A percentile compares a stretch with the other conserved stretches of the same genome.
These are phyloP conservation scores for Syzygium grande DNA, from an alignment of 345 rosid genomes.

Conservation along the genomic window DNA sequence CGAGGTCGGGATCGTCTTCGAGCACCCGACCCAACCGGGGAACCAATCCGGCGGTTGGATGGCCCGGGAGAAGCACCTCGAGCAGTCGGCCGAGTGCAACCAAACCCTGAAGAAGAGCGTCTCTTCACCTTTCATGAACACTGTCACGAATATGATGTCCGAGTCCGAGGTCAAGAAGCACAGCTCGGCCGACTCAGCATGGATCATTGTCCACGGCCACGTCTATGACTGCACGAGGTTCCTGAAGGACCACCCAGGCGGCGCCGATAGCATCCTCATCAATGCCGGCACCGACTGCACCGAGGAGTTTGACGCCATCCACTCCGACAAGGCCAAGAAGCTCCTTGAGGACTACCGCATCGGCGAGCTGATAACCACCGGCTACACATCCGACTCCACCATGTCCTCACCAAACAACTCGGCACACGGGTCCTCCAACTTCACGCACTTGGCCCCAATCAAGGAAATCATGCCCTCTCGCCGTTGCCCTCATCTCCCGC, in stretches of 20 bases:
- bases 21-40: slow-evolving; percentile 87
- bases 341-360: slow-evolving; percentile 70
- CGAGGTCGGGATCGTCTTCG: slow-evolving; percentile 89
- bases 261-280: slow-evolving; percentile 73
- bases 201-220: slow-evolving; percentile 94
- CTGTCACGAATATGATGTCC: slow-evolving; percentile 48
- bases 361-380: slow-evolving; percentile 55
- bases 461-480: slow-evolving; percentile 31
- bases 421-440: slow-evolving; percentile 45
- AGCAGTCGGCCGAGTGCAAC: slow-evolving; percentile 37
- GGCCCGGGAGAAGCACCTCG: slow-evolving; percentile 78
- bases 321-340: slow-evolving; percentile 84
- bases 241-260: slow-evolving; percentile 92
- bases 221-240: slow-evolving; percentile 87
- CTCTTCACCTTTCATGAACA: slow-evolving; percentile 92
- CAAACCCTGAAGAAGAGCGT: slow-evolving; percentile 62
- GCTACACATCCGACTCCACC: slow-evolving; percentile 51
- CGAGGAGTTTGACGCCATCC: slow-evolving; percentile 94
- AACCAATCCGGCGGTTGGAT: slow-evolving; percentile 99
- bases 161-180: slow-evolving; percentile 64
- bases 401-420: slow-evolving; percentile 61
- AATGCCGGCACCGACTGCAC: slow-evolving; percentile 91
- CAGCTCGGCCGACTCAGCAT: slow-evolving; percentile 64
- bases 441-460: slow-evolving; percentile 45
- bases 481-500: slow-evolving; percentile 61